phyloP scores from a whole-genome alignment of 2,329 filamentous ascomycete genomes.

The Calonectria crousiana region DNA sequence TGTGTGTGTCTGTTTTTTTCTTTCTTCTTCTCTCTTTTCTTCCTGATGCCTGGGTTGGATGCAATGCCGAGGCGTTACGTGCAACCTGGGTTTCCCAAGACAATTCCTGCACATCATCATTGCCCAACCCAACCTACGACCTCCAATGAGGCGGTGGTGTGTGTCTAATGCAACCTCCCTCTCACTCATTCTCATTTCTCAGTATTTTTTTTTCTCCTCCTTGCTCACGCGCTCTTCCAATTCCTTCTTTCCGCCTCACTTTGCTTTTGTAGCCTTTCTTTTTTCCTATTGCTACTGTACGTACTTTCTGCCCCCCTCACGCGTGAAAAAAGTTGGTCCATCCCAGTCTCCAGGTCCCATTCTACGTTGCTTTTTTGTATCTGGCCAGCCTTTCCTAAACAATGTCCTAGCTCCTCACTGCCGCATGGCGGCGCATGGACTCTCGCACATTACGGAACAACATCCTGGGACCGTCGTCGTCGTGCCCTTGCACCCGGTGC shows the following conservation, averaged over 20 bases:
- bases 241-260: slow-evolving; percentile 35
- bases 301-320: not conserved
- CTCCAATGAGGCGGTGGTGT: not conserved
- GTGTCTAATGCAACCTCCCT: slow-evolving; percentile 14
- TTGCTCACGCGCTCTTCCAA: slow-evolving; percentile 16
- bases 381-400: slow-evolving; percentile 43
- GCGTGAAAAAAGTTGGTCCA: slow-evolving; percentile 13
- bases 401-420: slow-evolving; percentile 27
- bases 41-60: slow-evolving; percentile 2
- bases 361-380: slow-evolving; percentile 35
- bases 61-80: slow-evolving; percentile 5
- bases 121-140: slow-evolving; percentile 21
- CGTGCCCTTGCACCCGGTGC: slow-evolving; percentile 37
- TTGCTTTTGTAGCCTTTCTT: slow-evolving; percentile 36
- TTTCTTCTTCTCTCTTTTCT: too few species aligned
- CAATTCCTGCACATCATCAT: slow-evolving; percentile 26
- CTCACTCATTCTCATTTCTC: not conserved
- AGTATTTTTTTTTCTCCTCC: not conserved
- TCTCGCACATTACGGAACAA: slow-evolving; percentile 31
- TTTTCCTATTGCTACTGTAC: slow-evolving; percentile 12
- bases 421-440: slow-evolving; percentile 35
- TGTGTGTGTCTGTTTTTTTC: not conserved
- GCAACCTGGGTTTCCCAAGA: slow-evolving; percentile 2
- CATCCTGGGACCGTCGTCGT: slow-evolving; percentile 31
- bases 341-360: slow-evolving; percentile 10